phyloP scores from a whole-genome alignment of 495 filamentous ascomycete species.

The Neurospora sp. region DNA sequence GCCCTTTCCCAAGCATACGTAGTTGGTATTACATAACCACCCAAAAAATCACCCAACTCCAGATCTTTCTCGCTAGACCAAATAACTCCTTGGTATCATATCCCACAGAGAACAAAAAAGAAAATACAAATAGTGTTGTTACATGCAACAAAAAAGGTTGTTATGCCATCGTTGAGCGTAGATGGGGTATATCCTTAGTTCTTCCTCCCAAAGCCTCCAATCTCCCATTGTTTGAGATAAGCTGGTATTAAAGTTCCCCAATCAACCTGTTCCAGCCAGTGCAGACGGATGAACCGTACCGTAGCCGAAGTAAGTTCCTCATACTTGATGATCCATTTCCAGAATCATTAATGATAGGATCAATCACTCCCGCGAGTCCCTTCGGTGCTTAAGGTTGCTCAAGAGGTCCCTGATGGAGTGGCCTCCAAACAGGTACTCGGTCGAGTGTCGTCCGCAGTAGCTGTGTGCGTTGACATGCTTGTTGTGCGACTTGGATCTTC shows the following conservation, averaged over 20 bases:
- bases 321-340: background rate
- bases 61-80: background rate
- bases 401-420: constrained; percentile 18
- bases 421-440: constrained; percentile 24
- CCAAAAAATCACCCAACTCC: background rate
- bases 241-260: background rate
- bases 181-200: background rate
- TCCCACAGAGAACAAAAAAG: background rate
- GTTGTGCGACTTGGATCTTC: background rate
- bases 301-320: background rate
- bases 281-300: background rate
- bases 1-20: background rate
- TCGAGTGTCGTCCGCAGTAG: constrained; percentile 26
- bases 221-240: background rate
- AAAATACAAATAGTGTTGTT: background rate
- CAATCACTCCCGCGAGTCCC: background rate
- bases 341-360: background rate
- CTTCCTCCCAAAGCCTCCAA: background rate
- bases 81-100: background rate
- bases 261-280: constrained; percentile 17
- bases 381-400: constrained; percentile 10
- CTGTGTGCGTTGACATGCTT: constrained; percentile 24
- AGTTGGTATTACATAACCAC: background rate
- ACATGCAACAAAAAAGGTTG: background rate
- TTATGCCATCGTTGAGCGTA: background rate